Evolutionary conservation across 83 land plant species (phyloP), one percentile per base, ranked within the genome.

Genomic region (Thuja plicata): DNA sequence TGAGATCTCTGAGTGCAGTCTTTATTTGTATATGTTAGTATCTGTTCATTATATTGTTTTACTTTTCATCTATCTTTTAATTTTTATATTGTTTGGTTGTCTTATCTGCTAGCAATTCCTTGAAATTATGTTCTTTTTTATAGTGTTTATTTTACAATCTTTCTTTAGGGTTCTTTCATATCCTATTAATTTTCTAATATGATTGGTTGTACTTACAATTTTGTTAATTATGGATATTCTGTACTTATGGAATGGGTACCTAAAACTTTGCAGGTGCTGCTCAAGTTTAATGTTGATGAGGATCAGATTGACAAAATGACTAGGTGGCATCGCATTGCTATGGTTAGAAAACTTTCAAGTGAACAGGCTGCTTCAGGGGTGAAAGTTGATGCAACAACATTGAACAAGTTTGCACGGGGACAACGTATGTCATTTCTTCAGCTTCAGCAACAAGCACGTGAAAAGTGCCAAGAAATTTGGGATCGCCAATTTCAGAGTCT

Each of bases 401-500:
- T 95, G 13, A 96, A 92, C 89, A 98, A 98, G 87, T 98, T 94
- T 95, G 99, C 99, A 62, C 95, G 99, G 77, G 99, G 99, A 1
- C 99, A 97, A 85, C 92, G 99, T 16, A 97, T 98, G 99, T 97
- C 99, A 12, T 96, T 95, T 91, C 93, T 96, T 38, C 99, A 98
- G 89, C 94, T 98, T 54, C 99, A 98, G 87, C 99, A 97, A 84
- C 99, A 98, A 88, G 92, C 96, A 4, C 91, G 99, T 87, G 99
- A 96, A 88, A 98, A 97, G 89, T 98, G 99, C 88, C 99, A 98
- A 87, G 99, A 97, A 89, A 97, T 97, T 35, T 98, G 99, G 99
- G 99, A 98, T 88, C 91, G 96, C 13, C 99, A 98, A 90, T 93
- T 92, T 78, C 99, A 97, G 88, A 93, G 95, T 92, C 96, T 98